Percentiles rank a stretch among this genome's conserved stretches.
Evolutionary conservation across 345 rosid genomes (phyloP).

Genomic region (Physaria fendleri): DNA sequence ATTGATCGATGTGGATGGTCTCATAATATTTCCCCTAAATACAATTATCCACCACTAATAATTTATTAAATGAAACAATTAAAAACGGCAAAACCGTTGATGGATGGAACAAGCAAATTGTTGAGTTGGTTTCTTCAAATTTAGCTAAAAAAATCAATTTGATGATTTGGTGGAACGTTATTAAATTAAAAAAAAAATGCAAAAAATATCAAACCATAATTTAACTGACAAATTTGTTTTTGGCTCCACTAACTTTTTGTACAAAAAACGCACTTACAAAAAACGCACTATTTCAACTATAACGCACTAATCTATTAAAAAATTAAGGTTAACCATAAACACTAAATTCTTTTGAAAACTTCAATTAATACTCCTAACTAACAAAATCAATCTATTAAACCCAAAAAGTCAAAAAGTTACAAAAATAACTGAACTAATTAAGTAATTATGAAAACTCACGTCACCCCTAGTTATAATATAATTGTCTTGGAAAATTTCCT

Average conservation of each 20-base stretch:
- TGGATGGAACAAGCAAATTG: slow-evolving; percentile 1
- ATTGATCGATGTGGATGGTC: too few species aligned
- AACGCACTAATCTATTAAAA: not conserved
- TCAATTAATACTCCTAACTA: not conserved
- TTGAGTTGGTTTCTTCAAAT: not conserved
- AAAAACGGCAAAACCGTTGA: not conserved
- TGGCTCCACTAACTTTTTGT: slow-evolving; percentile 12
- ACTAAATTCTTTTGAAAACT: not conserved
- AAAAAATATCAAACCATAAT: slow-evolving; percentile 14
- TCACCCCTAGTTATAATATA: not conserved
- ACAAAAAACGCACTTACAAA: too few species aligned
- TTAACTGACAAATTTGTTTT: not conserved
- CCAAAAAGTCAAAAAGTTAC: not conserved
- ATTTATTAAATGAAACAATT: not conserved
- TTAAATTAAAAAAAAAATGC: not conserved
- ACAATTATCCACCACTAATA: too few species aligned
- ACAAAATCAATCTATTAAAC: slow-evolving; percentile 4
- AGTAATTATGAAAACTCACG: not conserved
- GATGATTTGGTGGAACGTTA: slow-evolving; percentile 13
- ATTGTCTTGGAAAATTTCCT: slow-evolving; percentile 11
- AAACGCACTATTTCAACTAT: not conserved
- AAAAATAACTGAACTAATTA: not conserved
- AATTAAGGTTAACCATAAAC: not conserved
- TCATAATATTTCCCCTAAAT: too few species aligned
- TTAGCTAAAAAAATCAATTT: not conserved